Base-by-base conservation (phyloP, 148 eudicot species). In the Mesembryanthemum crystallinum region DNA sequence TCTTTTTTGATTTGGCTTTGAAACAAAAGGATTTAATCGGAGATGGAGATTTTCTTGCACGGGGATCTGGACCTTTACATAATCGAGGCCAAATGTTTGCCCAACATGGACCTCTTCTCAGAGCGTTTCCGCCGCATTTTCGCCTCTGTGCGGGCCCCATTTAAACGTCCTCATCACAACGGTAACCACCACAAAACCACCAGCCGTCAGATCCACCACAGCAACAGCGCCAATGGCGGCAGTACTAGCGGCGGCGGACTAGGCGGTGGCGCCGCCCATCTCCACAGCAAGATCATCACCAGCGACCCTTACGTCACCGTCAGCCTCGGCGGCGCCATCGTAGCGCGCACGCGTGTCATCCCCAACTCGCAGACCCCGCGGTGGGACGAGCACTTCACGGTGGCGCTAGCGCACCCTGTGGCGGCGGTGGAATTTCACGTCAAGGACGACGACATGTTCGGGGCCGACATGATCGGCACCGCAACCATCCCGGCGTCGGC, bases 261-360 rank as follows among this genome's bases (percentile, higher is more conserved):
- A n/a, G n/a, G n/a, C n/a, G n/a, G n/a, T n/a, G n/a, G n/a, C n/a
- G n/a, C n/a, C n/a, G 12, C 62, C 69, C 68, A 33, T 0, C 85
- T 73, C 30, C 83, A 79, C 58, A 59, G 35, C 2, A 91, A 87
- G 15, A 88, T 92, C 64, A 92, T 92, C 74, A 95, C 98, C 4
- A 92, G 97, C 80, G 97, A 95, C n/a, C 98, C 98, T 0, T 95
- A 95, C 82, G 97, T 95, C 27, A 95, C 85, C 64, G 91, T 95
- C 2, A 85, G 88, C 74, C 67, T 94, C 17, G 76, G 82, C 17
- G 98, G 96, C 3, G 94, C 97, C 13, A 83, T 89, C 4, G 96
- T 95, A 8, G 97, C 91, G 0, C 86, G 96, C 9, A 92, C 97
- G 3, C 92, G 99, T 14, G 91, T 95, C 64, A 90, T 95, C 0